Percentiles rank a stretch among this genome's conserved stretches.
Evolutionary conservation across 192 early-diverging fungal genomes (phyloP).

Genomic region (Phlyctochytrium bullatum): DNA sequence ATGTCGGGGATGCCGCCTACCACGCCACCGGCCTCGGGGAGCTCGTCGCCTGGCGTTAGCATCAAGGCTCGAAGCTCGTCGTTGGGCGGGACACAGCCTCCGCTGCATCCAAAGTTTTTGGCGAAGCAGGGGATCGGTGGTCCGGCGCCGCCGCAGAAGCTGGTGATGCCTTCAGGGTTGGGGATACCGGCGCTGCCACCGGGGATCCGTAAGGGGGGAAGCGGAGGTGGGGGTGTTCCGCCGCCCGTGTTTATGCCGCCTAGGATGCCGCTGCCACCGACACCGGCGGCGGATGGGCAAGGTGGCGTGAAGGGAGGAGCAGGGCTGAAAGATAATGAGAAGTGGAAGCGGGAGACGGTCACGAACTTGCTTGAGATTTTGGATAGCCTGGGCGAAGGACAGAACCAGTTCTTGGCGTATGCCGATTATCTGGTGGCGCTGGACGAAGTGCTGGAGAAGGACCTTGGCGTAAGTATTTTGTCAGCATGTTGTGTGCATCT

Average conservation of each 20-base stretch:
- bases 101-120: slow-evolving; percentile 2
- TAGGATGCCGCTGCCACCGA: background rate
- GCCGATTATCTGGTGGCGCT: slow-evolving; percentile 5
- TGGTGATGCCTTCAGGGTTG: no score
- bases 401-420: slow-evolving; percentile 8
- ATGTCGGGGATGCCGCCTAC: background rate
- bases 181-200: no score
- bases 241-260: background rate
- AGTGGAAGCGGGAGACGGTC: slow-evolving; percentile 1
- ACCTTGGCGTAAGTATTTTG: background rate
- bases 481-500: background rate
- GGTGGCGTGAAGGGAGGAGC: background rate
- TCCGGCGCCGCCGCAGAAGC: background rate
- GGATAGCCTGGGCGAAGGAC: slow-evolving; percentile 4
- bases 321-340: background rate
- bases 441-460: slow-evolving; percentile 6
- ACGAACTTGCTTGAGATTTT: background rate
- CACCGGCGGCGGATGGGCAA: background rate
- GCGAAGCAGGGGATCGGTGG: background rate
- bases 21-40: background rate
- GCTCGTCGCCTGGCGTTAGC: background rate
- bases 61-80: background rate
- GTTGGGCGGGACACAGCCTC: background rate
- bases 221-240: no score
- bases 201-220: no score